Base-by-base conservation (phyloP, 2,329 filamentous ascomycete genomes). In the Rhinocladiella similis region DNA sequence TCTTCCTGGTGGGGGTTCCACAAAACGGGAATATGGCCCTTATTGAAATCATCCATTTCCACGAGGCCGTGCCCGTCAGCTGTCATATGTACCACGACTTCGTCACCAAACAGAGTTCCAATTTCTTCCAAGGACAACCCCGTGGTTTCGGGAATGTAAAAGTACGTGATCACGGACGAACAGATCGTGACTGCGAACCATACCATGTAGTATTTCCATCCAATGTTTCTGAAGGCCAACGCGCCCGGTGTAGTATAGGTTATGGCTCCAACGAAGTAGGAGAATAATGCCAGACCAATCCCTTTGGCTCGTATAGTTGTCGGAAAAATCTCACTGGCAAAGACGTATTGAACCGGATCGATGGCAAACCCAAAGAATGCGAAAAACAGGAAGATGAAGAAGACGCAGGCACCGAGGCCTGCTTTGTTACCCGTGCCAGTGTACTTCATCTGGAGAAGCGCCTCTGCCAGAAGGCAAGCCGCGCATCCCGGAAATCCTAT, bases 121-220 rank as follows among this genome's bases (percentile, higher is more conserved):
- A 62, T 57, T 16, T 60, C 50, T 39, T 62, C 59, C 20, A 62
- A 61, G 59, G 72, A 67, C 59, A 76, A 61, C 19, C 86, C 86
- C 74, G 89, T 89, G 9, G 87, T 90, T 72, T 90, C 87, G 0
- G 86, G 87, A 18, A 88, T 79, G 61, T 85, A 81, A 27, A 61
- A 55, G 18, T 51, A 56, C n/a, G 19, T 20, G 27, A 56, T 48
- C 3, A 50, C 29, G 7, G 25, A 22, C 3, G 47, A 27, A 27
- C 13, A 33, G 9, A 54, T n/a, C n/a, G n/a, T n/a, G n/a, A n/a
- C n/a, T n/a, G n/a, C n/a, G n/a, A n/a, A n/a, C n/a, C n/a, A 27
- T 43, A 18, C 41, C 38, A 56, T 51, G 29, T 47, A 52, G 18
- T n/a, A n/a, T n/a, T n/a, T n/a, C n/a, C n/a, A n/a, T n/a, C n/a